Evolutionary conservation across 352 stramenopile genomes (phyloP), one percentile per base, ranked within the genome.

Genomic region (Globisporangium paddicum): DNA sequence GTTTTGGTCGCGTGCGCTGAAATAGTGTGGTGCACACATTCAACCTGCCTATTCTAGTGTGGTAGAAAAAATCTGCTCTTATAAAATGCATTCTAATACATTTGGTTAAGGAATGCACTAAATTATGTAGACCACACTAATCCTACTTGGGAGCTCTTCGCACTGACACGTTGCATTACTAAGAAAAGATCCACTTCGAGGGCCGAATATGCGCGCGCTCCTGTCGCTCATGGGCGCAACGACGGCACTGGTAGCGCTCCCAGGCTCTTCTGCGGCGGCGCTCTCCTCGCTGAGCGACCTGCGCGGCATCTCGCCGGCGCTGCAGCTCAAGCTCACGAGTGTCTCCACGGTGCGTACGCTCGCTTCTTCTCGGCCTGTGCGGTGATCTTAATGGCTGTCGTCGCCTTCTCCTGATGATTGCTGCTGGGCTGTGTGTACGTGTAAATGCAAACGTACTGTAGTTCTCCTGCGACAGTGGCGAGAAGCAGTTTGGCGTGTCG

Each of bases 391-490:
- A 54, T 54, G n/a, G n/a, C 32, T 32, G 26, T n/a, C n/a, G n/a
- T n/a, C n/a, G n/a, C n/a, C n/a, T n/a, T n/a, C n/a, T n/a, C n/a
- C n/a, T n/a, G n/a, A n/a, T n/a, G n/a, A n/a, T n/a, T n/a, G n/a
- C n/a, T n/a, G n/a, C n/a, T n/a, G n/a, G n/a, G n/a, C n/a, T n/a
- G n/a, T n/a, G n/a, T n/a, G n/a, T n/a, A n/a, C n/a, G n/a, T n/a
- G n/a, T n/a, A n/a, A n/a, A n/a, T 59, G 19, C 23, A 5, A 67
- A 6, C 28, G 25, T 51, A 11, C 19, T 32, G 14, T 52, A 90
- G 77, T 91, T 96, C 63, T 65, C 71, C 11, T 96, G 88, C 42
- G 82, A 94, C 57, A 63, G 72, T 14, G 73, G 78, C n/a, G 48
- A 55, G 10, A 77, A 82, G 52, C 70, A 55, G 5, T 65, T 97